A percentile compares a stretch with the other conserved stretches of the same genome.
Evolutionary conservation across 2,329 filamentous ascomycete genomes (phyloP).

Genomic region (Epichloe scottii): DNA sequence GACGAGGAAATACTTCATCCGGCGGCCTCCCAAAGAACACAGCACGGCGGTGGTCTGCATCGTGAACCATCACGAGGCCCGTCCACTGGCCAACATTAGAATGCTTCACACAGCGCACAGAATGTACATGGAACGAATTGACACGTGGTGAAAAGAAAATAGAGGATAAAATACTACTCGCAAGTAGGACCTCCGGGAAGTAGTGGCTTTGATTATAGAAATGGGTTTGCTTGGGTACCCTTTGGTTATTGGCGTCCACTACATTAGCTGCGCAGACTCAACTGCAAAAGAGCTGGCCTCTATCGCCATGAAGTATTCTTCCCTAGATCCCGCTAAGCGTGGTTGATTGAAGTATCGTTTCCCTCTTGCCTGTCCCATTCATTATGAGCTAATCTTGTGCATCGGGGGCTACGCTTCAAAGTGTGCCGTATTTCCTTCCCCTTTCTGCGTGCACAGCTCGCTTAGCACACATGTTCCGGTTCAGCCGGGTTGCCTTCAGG

Average conservation of each 20-base stretch:
- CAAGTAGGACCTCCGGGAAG: neutral
- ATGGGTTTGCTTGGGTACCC: neutral
- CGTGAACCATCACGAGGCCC: constrained; percentile 7
- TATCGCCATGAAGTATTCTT: neutral
- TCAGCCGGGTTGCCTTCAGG: constrained; percentile 46
- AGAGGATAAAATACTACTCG: neutral
- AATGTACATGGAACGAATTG: neutral
- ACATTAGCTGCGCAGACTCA: neutral
- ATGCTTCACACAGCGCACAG: neutral
- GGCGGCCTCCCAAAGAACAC: constrained; percentile 4
- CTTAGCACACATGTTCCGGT: constrained; percentile 60
- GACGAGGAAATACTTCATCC: constrained; percentile 9
- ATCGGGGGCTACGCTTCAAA: too few species aligned
- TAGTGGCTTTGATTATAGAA: neutral
- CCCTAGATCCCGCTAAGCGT: neutral
- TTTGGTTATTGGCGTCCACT: neutral
- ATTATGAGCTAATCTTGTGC: neutral
- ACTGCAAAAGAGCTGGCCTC: neutral
- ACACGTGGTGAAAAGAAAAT: neutral
- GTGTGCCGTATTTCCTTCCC: too few species aligned
- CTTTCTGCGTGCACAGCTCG: neutral
- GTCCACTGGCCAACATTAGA: constrained; percentile 8
- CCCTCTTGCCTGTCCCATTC: too few species aligned
- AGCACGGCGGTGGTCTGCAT: neutral
- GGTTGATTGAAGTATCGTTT: too few species aligned